Evolutionary conservation across 768 basidiomycete genomes (phyloP).

Genomic region (Trametes cingulata): DNA sequence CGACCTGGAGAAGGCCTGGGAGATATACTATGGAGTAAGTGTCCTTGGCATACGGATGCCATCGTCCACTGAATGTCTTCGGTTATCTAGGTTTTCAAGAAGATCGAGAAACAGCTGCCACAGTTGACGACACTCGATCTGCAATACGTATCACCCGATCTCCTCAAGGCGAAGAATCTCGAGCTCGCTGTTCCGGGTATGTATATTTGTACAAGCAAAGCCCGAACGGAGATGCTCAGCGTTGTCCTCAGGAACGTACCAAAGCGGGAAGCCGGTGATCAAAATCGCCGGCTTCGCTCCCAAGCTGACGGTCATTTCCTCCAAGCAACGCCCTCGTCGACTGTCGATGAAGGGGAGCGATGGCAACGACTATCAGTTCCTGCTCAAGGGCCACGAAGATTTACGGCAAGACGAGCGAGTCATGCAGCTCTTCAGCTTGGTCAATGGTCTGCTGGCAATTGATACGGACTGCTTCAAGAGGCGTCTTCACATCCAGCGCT

Average conservation of each 20-base stretch:
- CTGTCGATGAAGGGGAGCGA: slow-evolving; percentile 87
- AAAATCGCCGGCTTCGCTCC: slow-evolving; percentile 83
- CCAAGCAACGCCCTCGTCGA: slow-evolving; percentile 94
- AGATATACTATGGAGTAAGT: slow-evolving; percentile 91
- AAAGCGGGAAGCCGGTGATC: slow-evolving; percentile 81
- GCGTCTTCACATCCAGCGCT: slow-evolving; percentile 91
- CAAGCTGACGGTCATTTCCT: slow-evolving; percentile 90
- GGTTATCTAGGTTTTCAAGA: slow-evolving; percentile 86
- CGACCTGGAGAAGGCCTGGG: slow-evolving; percentile 97
- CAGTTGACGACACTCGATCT: slow-evolving; percentile 87
- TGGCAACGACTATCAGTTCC: slow-evolving; percentile 89
- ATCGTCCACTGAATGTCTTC: no score
- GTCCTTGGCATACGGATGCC: no score
- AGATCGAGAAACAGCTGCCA: slow-evolving; percentile 92
- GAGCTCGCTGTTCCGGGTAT: slow-evolving; percentile 95
- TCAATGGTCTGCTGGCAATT: slow-evolving; percentile 90
- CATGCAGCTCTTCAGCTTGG: slow-evolving; percentile 97
- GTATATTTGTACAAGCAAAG: slow-evolving; percentile 1
- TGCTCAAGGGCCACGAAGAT: slow-evolving; percentile 97
- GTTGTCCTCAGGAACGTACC: slow-evolving; percentile 95
- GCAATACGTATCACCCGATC: slow-evolving; percentile 94
- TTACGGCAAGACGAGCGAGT: slow-evolving; percentile 98
- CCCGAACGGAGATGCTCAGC: no score
- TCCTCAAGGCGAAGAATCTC: slow-evolving; percentile 85
- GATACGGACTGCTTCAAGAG: slow-evolving; percentile 96